Evolutionary conservation across 192 early-diverging fungal genomes (phyloP), one percentile per base, ranked within the genome.

Genomic region (Diversispora eburnea): DNA sequence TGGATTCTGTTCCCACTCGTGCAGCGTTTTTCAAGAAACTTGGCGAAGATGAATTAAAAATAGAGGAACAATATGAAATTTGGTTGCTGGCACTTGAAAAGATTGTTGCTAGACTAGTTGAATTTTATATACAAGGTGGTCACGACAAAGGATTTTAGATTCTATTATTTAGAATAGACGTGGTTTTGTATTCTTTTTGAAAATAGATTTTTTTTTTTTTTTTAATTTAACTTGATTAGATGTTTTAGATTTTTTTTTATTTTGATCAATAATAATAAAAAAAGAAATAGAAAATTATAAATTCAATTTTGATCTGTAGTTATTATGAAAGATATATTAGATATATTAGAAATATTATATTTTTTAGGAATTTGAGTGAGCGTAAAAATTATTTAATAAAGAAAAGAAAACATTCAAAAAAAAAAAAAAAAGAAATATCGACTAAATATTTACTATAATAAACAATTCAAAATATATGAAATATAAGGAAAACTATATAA

Each of bases 1-100:
- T 98, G 95, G 89, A 88, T 76, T 93, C 93, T 10, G 97, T 95
- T 80, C 97, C 97, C 22, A 86, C 88, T 74, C 93, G 95, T 64
- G 86, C 86, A 51, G 89, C 91, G 71, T 97, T 98, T 81, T 98
- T 94, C 79, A 84, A 82, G 41, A 94, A 92, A 80, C 82, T 98
- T 25, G 91, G 92, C 60, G 80, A 80, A 45, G 83, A 86, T 75
- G 82, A 87, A 60, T 83, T 82, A 22, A 82, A 83, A 54, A 85
- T 89, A 39, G 46, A 84, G 54, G 78, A 77, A 41, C 79, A 88
- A 45, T 85, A 95, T 74, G 79, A 85, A 22, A 72, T 75, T 42
- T 98, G 93, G 91, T 84, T 94, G 52, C 64, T 56, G 4, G 91
- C 90, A 47, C 87, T 98, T 54, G 91, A 95, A 78, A 78, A 80